These are phyloP conservation scores for Diatrype stigma DNA, from an alignment of 2,329 filamentous ascomycete genomes.

Conservation along the genomic window DNA sequence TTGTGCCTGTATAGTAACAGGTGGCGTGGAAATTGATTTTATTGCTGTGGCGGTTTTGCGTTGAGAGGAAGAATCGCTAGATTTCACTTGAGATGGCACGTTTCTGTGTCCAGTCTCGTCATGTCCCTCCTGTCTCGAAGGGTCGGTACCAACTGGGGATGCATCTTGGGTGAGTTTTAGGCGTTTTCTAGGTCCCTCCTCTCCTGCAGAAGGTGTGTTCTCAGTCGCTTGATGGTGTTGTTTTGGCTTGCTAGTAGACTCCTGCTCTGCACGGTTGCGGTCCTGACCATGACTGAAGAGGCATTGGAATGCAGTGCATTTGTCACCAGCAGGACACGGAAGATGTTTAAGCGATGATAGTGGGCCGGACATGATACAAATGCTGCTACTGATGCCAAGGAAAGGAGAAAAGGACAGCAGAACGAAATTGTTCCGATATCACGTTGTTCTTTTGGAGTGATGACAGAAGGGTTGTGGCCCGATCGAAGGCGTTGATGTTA, in stretches of 20 bases:
- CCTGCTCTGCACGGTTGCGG: conserved; percentile 23
- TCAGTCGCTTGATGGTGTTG: background rate
- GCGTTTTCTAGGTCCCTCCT: background rate
- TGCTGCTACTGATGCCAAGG: background rate
- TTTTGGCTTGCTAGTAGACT: conserved; percentile 4
- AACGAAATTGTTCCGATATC: background rate
- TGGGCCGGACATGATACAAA: conserved; percentile 21
- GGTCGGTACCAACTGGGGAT: background rate
- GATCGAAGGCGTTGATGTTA: background rate
- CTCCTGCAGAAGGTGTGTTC: background rate
- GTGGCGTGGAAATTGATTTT: conserved; percentile 4
- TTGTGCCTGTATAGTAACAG: conserved; percentile 1
- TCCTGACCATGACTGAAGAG: conserved; percentile 44
- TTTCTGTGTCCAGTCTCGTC: background rate
- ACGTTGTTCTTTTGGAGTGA: background rate
- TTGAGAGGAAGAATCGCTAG: background rate
- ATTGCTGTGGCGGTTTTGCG: background rate
- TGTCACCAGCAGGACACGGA: conserved; percentile 45
- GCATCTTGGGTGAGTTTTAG: background rate
- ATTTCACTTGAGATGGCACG: background rate
- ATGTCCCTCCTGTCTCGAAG: background rate
- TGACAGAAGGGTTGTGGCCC: too few relatives aligned
- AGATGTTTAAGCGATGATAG: conserved; percentile 41
- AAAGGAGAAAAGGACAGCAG: background rate
- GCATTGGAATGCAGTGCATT: conserved; percentile 46